A percentile compares a stretch with the other conserved stretches of the same genome.
Evolutionary conservation across 2,329 filamentous ascomycete species (phyloP).

Genomic region (Peltaster fructicola): DNA sequence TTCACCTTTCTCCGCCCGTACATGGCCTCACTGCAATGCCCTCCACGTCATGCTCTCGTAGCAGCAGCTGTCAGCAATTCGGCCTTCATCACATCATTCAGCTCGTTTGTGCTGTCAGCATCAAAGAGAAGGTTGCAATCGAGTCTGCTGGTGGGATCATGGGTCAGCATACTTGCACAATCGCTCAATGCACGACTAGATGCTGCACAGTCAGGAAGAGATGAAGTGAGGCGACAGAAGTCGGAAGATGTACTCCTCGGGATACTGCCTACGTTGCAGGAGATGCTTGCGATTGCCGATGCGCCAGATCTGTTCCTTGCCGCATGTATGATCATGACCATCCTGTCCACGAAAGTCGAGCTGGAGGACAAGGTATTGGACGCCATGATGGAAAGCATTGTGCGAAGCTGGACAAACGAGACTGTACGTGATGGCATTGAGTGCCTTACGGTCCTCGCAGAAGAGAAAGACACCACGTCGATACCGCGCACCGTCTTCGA

Average conservation of each 20-base stretch:
- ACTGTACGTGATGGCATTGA: slow-evolving; percentile 58
- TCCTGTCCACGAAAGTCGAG: slow-evolving; percentile 67
- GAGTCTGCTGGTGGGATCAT: slow-evolving; percentile 67
- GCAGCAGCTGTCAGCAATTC: slow-evolving; percentile 67
- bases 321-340: slow-evolving; percentile 77
- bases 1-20: slow-evolving; percentile 81
- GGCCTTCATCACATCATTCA: slow-evolving; percentile 58
- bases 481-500: too few relatives aligned
- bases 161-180: slow-evolving; percentile 77
- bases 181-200: slow-evolving; percentile 71
- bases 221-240: slow-evolving; percentile 59
- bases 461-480: slow-evolving; percentile 67
- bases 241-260: slow-evolving; percentile 59
- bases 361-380: slow-evolving; percentile 67
- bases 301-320: slow-evolving; percentile 66
- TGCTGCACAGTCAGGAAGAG: slow-evolving; percentile 54
- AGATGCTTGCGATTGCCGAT: slow-evolving; percentile 57
- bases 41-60: slow-evolving; percentile 65
- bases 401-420: slow-evolving; percentile 55
- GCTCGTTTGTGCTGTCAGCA: slow-evolving; percentile 59
- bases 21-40: slow-evolving; percentile 55
- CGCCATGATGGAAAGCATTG: slow-evolving; percentile 77
- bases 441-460: slow-evolving; percentile 64
- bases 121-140: slow-evolving; percentile 57
- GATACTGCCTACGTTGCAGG: slow-evolving; percentile 53